Evolutionary conservation across 176 grass and related monocot genomes (phyloP).

Genomic region (Raddia distichophylla): DNA sequence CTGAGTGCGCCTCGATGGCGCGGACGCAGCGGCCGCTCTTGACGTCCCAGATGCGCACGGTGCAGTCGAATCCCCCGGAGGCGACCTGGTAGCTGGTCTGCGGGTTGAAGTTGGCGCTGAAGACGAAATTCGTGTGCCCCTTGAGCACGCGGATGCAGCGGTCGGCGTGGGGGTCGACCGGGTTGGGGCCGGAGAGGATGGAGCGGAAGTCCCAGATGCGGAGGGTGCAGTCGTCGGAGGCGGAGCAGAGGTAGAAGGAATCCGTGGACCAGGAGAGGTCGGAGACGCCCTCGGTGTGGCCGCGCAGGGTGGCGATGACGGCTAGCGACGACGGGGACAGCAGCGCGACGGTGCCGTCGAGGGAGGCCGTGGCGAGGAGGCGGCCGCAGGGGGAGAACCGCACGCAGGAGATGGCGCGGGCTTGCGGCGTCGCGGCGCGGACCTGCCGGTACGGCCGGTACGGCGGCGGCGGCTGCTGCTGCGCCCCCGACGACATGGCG

Average conservation of each 20-base stretch:
- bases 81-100: constrained; percentile 72
- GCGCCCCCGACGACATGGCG: constrained; percentile 42
- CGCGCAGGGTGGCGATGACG: constrained; percentile 60
- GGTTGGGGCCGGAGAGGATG: constrained; percentile 46
- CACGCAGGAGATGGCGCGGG: constrained; percentile 77
- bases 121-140: constrained; percentile 75
- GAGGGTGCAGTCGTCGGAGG: constrained; percentile 82
- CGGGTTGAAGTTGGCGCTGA: constrained; percentile 93
- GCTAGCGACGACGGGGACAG: constrained; percentile 62
- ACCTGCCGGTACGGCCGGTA: constrained; percentile 67
- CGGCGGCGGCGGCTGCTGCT: constrained; percentile 37
- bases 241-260: constrained; percentile 85
- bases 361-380: constrained; percentile 80
- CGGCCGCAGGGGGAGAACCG: constrained; percentile 91
- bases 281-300: constrained; percentile 72
- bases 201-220: constrained; percentile 78
- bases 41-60: constrained; percentile 83
- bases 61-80: constrained; percentile 85
- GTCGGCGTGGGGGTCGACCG: constrained; percentile 37
- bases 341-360: constrained; percentile 74
- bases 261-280: constrained; percentile 90
- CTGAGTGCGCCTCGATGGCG: constrained; percentile 72
- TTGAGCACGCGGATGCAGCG: constrained; percentile 71
- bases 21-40: constrained; percentile 57
- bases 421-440: constrained; percentile 54